Evolutionary conservation across 768 basidiomycete genomes (phyloP), one percentile per base, ranked within the genome.

Genomic region (Mycena indigotica): DNA sequence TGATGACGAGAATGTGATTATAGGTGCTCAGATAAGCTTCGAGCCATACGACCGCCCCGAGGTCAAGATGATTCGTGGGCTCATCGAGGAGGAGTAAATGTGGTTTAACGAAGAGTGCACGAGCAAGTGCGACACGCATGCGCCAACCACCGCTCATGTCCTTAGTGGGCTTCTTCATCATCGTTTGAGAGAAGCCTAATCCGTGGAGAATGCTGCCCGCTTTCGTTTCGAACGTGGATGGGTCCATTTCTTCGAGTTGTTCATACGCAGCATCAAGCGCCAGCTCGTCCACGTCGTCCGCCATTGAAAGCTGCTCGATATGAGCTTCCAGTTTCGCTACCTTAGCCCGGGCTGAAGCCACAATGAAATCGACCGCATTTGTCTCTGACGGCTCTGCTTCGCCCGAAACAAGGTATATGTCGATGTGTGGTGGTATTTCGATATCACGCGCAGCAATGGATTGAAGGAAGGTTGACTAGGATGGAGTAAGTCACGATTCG

Each of bases 71-170:
- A 70, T 93, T 93, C 28, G 92, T 92, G 21, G 88, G 88, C 75
- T 96, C 93, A 70, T 98, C 97, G 64, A 99, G 86, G 29, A 99
- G 79, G 29, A 98, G 81, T 24, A 99, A 75, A 78, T 99, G 97
- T 4, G 96, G 96, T 74, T 95, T 98, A 73, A 99, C 77, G 74
- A 98, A 98, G 38, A 99, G 82, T 1, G 96, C 96, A 48, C 96
- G 84, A 29, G 96, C 96, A 35, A 99, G 88, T 15, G 96, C 91
- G 53, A 99, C 96, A 71, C 96, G 87, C 96, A 99, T 99, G 51
- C 96, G 84, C 96, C 96, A 99, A 66, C 96, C 96, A 83, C 96
- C 96, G 67, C 86, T 89, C 96, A 99, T 99, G 72, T 99, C 96
- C 76, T 93, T 96, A 28, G 96, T 99, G 3, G 95, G 90, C 73